Percentiles rank a stretch among this genome's conserved stretches.
Evolutionary conservation across 2,329 filamentous ascomycete genomes (phyloP).

Genomic region (Tolypocladium album): DNA sequence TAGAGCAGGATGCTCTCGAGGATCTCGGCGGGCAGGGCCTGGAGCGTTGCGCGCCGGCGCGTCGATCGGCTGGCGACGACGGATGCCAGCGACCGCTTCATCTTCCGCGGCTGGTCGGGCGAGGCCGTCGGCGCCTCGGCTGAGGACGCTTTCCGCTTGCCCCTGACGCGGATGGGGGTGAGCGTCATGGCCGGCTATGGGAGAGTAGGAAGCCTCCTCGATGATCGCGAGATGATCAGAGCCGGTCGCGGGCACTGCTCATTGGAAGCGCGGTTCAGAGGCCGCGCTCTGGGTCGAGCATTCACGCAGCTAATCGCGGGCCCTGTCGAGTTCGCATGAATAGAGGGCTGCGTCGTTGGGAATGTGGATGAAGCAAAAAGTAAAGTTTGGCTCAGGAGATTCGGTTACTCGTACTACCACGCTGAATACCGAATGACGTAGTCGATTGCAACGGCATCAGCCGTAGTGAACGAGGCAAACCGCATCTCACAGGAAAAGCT

Average conservation of each 20-base stretch:
- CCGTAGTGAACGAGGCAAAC: not conserved
- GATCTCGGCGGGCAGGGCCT: slow-evolving; percentile 38
- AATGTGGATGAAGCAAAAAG: not conserved
- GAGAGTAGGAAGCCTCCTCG: not conserved
- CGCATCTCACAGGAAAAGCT: not conserved
- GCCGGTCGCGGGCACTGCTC: not conserved
- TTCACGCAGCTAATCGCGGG: not conserved
- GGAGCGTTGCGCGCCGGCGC: slow-evolving; percentile 15
- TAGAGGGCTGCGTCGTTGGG: not conserved
- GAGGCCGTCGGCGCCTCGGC: slow-evolving; percentile 5
- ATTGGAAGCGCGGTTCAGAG: not conserved
- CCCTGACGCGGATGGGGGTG: slow-evolving; percentile 36
- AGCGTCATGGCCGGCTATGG: slow-evolving; percentile 26
- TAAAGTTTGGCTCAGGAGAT: not conserved
- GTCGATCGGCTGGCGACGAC: slow-evolving; percentile 16
- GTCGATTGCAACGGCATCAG: not conserved
- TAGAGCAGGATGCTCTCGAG: slow-evolving; percentile 41
- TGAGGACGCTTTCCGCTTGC: slow-evolving; percentile 27
- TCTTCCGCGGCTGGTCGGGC: slow-evolving; percentile 10
- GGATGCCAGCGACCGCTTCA: slow-evolving; percentile 16
- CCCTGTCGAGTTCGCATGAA: not conserved
- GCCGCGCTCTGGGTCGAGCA: not conserved
- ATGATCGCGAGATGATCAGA: not conserved
- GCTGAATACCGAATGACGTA: not conserved
- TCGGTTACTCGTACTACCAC: no score